Conservation (phyloP, 1,284 basidiomycete species). For the Volvariella volvacea region DNA sequence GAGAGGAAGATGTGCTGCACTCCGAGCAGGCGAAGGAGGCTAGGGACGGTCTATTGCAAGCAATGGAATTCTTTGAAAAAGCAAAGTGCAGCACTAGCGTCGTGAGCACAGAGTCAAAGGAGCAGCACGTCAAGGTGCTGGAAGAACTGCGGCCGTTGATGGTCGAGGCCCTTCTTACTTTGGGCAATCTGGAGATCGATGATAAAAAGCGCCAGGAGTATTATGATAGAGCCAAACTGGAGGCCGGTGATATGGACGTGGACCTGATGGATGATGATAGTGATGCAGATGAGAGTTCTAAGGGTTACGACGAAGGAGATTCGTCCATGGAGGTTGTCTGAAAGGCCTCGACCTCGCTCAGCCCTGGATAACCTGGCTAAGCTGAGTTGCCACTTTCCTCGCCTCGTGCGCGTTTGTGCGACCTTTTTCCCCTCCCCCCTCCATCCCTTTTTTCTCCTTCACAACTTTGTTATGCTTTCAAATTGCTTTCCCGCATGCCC, state of each 20-base stretch:
- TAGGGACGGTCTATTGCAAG: slow-evolving; percentile 38
- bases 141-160: slow-evolving; percentile 34
- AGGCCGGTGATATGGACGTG: slow-evolving; percentile 4
- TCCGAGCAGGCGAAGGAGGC: slow-evolving; percentile 45
- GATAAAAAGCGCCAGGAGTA: slow-evolving; percentile 36
- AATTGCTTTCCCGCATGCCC: too few relatives aligned
- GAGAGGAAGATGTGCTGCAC: slow-evolving; percentile 28
- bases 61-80: slow-evolving; percentile 47
- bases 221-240: slow-evolving; percentile 6
- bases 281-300: not conserved
- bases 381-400: too few relatives aligned
- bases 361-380: too few relatives aligned
- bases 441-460: too few relatives aligned
- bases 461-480: too few relatives aligned
- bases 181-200: slow-evolving; percentile 50
- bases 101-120: slow-evolving; percentile 10
- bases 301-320: too few relatives aligned
- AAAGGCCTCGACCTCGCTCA: too few relatives aligned
- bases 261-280: slow-evolving; percentile 1
- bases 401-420: too few relatives aligned
- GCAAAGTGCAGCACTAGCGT: slow-evolving; percentile 24
- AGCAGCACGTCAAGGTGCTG: slow-evolving; percentile 19
- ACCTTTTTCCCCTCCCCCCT: too few relatives aligned
- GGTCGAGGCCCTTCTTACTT: slow-evolving; percentile 47
- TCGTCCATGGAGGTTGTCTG: too few relatives aligned